A percentile compares a stretch with the other conserved stretches of the same genome.
phyloP scores from a whole-genome alignment of 106 monocot species.

The Gastrodia elata region DNA sequence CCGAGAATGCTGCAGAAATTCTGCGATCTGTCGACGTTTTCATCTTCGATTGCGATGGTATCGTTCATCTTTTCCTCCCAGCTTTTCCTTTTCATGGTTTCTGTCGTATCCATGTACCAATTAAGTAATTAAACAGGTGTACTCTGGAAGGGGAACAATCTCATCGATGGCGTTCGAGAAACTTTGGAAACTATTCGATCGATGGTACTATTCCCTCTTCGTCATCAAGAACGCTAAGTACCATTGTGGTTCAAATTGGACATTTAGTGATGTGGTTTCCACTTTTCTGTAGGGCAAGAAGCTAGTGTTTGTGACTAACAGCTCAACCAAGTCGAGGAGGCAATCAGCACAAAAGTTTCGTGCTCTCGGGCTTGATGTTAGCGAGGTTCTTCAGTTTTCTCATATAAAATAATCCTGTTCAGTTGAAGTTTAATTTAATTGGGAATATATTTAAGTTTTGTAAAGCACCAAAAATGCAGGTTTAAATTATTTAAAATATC shows the following conservation, averaged over 20 bases:
- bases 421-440: too few relatives aligned
- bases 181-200: conserved; percentile 45
- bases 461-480: too few relatives aligned
- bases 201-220: conserved; percentile 28
- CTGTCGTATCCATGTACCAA: too few relatives aligned
- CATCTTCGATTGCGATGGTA: conserved; percentile 22
- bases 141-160: conserved; percentile 88
- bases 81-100: not conserved
- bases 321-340: conserved; percentile 78
- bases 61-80: not conserved
- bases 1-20: conserved; percentile 12
- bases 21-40: conserved; percentile 11
- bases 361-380: conserved; percentile 52
- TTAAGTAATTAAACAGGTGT: conserved; percentile 38
- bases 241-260: not conserved
- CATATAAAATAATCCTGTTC: too few relatives aligned
- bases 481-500: too few relatives aligned
- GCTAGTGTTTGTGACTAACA: conserved; percentile 84
- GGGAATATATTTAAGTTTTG: too few relatives aligned
- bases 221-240: not conserved
- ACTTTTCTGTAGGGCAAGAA: conserved; percentile 59
- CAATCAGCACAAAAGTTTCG: conserved; percentile 62
- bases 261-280: not conserved
- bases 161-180: conserved; percentile 70
- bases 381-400: conserved; percentile 24